A percentile compares a stretch with the other conserved stretches of the same genome.
phyloP scores from a whole-genome alignment of 2,329 filamentous ascomycete species.

The Paradendryphiella salina region DNA sequence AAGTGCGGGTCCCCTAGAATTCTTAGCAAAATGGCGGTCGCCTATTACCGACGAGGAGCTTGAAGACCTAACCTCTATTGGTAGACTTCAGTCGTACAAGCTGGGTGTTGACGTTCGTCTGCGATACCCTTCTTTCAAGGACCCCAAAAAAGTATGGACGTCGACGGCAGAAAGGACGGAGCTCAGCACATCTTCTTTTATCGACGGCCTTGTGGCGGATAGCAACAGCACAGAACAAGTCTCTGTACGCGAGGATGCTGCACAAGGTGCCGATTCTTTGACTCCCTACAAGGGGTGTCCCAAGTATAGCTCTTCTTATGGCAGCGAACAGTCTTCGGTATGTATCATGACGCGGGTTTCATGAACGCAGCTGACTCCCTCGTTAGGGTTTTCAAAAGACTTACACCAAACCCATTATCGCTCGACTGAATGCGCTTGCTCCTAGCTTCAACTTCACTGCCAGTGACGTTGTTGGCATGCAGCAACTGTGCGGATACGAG shows the following conservation, averaged over 20 bases:
- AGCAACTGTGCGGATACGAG: constrained; percentile 68
- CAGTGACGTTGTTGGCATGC: constrained; percentile 66
- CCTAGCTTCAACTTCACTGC: constrained; percentile 65
- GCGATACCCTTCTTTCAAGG: constrained; percentile 59
- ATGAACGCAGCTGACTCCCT: background rate
- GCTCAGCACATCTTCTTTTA: constrained; percentile 62
- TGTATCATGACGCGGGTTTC: background rate
- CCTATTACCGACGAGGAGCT: constrained; percentile 61
- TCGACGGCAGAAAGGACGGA: constrained; percentile 65
- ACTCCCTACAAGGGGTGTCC: constrained; percentile 69
- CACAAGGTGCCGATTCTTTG: constrained; percentile 62
- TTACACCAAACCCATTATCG: constrained; percentile 65
- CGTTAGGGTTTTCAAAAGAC: constrained; percentile 50
- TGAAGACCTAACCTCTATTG: constrained; percentile 64
- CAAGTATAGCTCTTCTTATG: constrained; percentile 61
- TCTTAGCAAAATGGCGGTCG: constrained; percentile 60
- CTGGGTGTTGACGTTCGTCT: constrained; percentile 63
- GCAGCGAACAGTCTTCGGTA: constrained; percentile 58
- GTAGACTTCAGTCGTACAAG: constrained; percentile 63
- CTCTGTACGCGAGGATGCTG: constrained; percentile 59
- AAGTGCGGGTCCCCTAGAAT: constrained; percentile 59
- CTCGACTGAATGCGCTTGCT: constrained; percentile 57
- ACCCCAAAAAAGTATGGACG: constrained; percentile 63
- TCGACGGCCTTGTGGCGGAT: constrained; percentile 59
- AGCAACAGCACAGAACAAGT: constrained; percentile 60